Conservation (phyloP, 2,329 filamentous ascomycete genomes). For the Gremmenia infestans region DNA sequence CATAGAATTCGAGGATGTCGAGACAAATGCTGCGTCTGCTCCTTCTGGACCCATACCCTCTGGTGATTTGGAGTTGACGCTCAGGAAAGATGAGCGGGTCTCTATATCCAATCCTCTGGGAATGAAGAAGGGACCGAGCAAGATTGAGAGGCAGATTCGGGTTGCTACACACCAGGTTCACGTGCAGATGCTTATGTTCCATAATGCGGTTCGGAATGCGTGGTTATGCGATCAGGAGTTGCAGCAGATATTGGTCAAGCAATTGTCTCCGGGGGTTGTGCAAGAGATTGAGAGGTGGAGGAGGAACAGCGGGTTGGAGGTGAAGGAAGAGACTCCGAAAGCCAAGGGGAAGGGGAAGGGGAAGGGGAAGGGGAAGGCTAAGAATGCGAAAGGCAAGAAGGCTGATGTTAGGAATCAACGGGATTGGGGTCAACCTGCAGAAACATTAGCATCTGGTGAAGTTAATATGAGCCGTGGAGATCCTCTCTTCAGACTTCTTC, state of each 20-base stretch:
- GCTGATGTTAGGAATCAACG: conserved; percentile 39
- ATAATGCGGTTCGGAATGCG: conserved; percentile 79
- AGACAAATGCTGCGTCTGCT: conserved; percentile 32
- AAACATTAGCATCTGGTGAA: conserved; percentile 62
- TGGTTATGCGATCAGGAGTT: conserved; percentile 77
- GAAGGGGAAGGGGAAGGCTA: conserved; percentile 32
- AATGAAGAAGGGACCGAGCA: conserved; percentile 77
- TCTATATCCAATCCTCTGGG: conserved; percentile 56
- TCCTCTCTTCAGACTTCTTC: conserved; percentile 71
- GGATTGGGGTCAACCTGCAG: conserved; percentile 70
- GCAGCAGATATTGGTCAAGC: conserved; percentile 70
- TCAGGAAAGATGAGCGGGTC: conserved; percentile 55
- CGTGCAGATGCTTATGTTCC: conserved; percentile 81
- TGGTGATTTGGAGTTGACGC: conserved; percentile 69
- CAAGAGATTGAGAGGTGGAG: conserved; percentile 72
- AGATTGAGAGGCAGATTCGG: conserved; percentile 75
- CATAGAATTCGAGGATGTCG: conserved; percentile 58
- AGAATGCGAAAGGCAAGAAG: conserved; percentile 38
- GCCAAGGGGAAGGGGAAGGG: conserved; percentile 31
- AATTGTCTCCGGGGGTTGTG: conserved; percentile 54
- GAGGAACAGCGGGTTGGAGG: conserved; percentile 57
- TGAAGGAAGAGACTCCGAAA: conserved; percentile 34
- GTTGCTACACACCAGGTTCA: conserved; percentile 81
- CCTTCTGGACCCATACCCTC: conserved; percentile 45
- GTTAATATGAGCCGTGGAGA: conserved; percentile 80